A percentile compares a stretch with the other conserved stretches of the same genome.
phyloP scores from a whole-genome alignment of 176 grass and related monocot genomes.

The Ensete ventricosum region DNA sequence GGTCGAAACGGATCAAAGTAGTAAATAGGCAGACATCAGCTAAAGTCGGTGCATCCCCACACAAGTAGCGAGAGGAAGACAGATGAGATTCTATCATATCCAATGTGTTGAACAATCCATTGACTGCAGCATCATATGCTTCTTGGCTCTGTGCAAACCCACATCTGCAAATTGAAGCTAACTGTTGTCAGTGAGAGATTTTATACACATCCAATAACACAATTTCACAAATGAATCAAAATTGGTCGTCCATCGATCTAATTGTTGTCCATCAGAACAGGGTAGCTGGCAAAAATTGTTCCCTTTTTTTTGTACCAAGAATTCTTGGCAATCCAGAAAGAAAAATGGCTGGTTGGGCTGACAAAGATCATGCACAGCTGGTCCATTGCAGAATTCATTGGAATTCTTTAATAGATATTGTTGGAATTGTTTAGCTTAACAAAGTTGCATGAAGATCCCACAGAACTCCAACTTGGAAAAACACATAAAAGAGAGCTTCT shows the following conservation, averaged over 20 bases:
- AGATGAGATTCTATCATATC: constrained; percentile 65
- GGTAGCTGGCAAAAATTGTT: background rate
- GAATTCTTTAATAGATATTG: background rate
- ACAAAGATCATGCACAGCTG: background rate
- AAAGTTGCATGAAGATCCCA: background rate
- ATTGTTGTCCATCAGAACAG: background rate
- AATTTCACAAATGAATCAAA: background rate
- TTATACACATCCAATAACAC: background rate
- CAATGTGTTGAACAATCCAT: constrained; percentile 49
- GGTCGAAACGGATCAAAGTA: constrained; percentile 76
- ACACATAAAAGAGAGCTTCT: background rate
- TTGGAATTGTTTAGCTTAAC: background rate
- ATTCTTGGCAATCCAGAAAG: background rate
- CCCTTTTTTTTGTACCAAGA: background rate
- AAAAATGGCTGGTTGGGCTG: background rate
- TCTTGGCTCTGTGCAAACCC: constrained; percentile 92
- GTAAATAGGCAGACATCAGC: constrained; percentile 96
- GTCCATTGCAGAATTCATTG: background rate
- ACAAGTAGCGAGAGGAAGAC: constrained; percentile 52
- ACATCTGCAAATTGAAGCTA: constrained; percentile 32
- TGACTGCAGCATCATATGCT: constrained; percentile 59
- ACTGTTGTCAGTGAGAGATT: background rate
- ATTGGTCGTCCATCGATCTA: background rate
- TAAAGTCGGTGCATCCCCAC: constrained; percentile 54
- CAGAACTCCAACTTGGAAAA: background rate